phyloP scores from a whole-genome alignment of 768 basidiomycete genomes.

The Mycena belliarum region DNA sequence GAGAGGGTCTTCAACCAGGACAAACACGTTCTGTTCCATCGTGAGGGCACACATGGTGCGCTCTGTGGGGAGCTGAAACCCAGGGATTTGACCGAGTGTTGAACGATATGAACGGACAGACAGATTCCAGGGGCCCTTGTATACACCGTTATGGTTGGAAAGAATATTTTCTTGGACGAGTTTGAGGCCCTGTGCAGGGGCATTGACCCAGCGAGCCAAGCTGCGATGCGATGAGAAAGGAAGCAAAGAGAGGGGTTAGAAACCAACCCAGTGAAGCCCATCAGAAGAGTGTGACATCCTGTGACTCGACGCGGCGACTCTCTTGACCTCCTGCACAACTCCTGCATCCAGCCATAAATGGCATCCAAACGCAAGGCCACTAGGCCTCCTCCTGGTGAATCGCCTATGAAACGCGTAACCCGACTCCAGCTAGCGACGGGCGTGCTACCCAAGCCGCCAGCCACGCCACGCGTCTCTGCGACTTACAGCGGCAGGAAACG shows the following conservation, averaged over 20 bases:
- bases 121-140: conserved; percentile 67
- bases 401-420: conserved; percentile 36
- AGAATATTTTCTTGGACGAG: conserved; percentile 69
- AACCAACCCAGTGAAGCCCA: conserved; percentile 67
- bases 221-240: conserved; percentile 34
- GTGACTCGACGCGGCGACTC: conserved; percentile 23
- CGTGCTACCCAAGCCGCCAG: neutral
- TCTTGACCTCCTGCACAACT: neutral
- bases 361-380: conserved; percentile 49
- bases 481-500: neutral
- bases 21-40: conserved; percentile 81
- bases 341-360: conserved; percentile 29
- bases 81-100: conserved; percentile 57
- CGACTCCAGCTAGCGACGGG: conserved; percentile 1
- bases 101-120: conserved; percentile 76
- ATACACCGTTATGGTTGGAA: conserved; percentile 68
- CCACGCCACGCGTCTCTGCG: too few species aligned
- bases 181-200: conserved; percentile 70
- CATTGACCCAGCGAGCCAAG: conserved; percentile 80
- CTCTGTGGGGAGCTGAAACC: conserved; percentile 53
- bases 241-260: neutral
- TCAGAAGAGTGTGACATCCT: conserved; percentile 29
- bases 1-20: conserved; percentile 72
- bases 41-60: conserved; percentile 75
- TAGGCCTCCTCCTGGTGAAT: conserved; percentile 16